Base-by-base conservation (phyloP, 495 filamentous ascomycete genomes). In the Neurospora sp. region DNA sequence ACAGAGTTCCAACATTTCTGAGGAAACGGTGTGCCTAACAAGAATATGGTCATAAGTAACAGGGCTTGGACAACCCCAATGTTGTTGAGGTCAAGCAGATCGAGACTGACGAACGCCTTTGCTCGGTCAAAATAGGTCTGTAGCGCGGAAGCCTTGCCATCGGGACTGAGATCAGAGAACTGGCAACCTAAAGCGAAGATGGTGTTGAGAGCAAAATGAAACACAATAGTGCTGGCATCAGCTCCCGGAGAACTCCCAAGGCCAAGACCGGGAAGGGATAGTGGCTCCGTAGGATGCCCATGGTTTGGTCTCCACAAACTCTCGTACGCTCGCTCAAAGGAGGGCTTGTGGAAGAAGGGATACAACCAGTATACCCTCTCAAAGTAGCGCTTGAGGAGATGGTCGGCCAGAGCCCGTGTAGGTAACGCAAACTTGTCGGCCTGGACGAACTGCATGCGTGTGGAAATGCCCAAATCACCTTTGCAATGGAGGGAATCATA, bases 61-160 rank as follows among this genome's bases (percentile, higher is more conserved):
- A 88, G 77, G 3, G 82, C 79, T 70, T 88, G 86, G 2, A 87
- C 85, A 1, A 85, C 81, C 0, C 83, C 84, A 15, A 86, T 76
- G 1, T 82, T 84, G 31, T 78, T 74, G 69, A 80, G 78, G 69
- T 86, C 85, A 1, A 87, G 73, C 5, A 87, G 73, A 69, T 86
- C 83, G 72, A 86, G 77, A 37, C 82, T 79, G 10, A 86, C 76
- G 72, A 86, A 83, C 0, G 77, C 73, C 75, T 87, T 86, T 13
- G 79, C 74, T 5, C 84, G 79, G 54, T 84, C 80, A 71, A 86
- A 87, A 69, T 85, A 87, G 0, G 80, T 79, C 71, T 85, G 79
- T 17, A 82, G 78, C 0, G 79, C 78, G 17, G 76, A 66, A 70
- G 82, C 79, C 28, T 83, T 82, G 70, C 85, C 81, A 19, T 77